Conservation (phyloP, 305 asterid species). For the Fraxinus platypoda region DNA sequence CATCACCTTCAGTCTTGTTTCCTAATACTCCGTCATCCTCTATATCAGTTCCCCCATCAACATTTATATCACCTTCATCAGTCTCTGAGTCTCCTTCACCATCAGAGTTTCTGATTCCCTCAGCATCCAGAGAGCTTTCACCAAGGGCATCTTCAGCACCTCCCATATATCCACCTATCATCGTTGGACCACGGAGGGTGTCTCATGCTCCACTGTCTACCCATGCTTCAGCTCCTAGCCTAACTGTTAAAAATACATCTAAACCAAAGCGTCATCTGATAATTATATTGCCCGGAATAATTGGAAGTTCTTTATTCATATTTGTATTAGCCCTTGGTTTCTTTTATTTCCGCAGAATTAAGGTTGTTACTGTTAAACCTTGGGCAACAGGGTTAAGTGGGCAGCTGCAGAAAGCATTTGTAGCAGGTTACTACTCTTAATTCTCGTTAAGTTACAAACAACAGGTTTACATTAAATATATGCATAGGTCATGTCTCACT, state of each 20-base stretch:
- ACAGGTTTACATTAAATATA: background rate
- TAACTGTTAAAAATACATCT: background rate
- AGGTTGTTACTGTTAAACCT: conserved; percentile 36
- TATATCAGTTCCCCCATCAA: conserved; percentile 28
- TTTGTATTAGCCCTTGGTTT: conserved; percentile 19
- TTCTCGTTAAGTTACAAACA: background rate
- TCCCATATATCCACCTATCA: conserved; percentile 9
- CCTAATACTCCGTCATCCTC: conserved; percentile 27
- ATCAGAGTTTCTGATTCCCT: conserved; percentile 6
- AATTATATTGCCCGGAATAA: conserved; percentile 26
- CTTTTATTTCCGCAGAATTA: conserved; percentile 26
- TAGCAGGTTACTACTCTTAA: conserved; percentile 30
- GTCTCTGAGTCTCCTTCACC: conserved; percentile 29
- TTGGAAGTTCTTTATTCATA: conserved; percentile 28
- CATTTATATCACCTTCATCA: conserved; percentile 20
- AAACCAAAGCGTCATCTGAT: conserved; percentile 18
- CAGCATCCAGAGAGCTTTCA: conserved; percentile 23
- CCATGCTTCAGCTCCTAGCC: conserved; percentile 24
- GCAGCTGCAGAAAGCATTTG: conserved; percentile 42
- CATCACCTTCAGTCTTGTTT: conserved; percentile 11
- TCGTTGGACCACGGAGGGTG: conserved; percentile 4
- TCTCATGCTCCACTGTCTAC: conserved; percentile 21
- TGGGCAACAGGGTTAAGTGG: conserved; percentile 44
- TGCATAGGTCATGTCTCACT: background rate
- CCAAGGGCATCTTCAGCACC: conserved; percentile 28